Evolutionary conservation across 805 yeast genomes (phyloP), one percentile per base, ranked within the genome.

Genomic region (Wickerhamiella shivajii): DNA sequence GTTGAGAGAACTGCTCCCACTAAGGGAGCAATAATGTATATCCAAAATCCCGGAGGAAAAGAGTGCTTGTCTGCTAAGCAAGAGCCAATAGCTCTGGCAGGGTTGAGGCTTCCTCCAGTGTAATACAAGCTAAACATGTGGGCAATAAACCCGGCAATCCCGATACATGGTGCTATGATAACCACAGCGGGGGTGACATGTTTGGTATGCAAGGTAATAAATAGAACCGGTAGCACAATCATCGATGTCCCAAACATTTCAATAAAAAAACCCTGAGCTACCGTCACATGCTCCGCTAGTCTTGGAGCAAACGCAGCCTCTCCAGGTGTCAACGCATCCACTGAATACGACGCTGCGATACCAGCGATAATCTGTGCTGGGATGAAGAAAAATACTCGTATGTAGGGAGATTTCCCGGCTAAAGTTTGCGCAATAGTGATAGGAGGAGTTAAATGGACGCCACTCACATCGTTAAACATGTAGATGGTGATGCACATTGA

Each of bases 101-200:
- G 93, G 67, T 81, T 81, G 50, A 81, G 63, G 53, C 93, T 93
- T 23, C 93, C 92, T 53, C 93, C 93, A 31, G 93, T 78, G 63
- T 71, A 77, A 68, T 67, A 77, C 37, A 83, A 78, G 53, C 77
- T 69, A 46, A 79, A 66, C 64, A 81, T 69, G 56, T 83, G 93
- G 32, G 77, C 92, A 46, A 80, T 61, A 62, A 81, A 77, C 45
- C 81, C 64, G 18, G 93, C 69, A 36, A 81, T 56, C 55, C 94
- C 94, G 57, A 81, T 83, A 51, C 67, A 78, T 39, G 78, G 66
- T 37, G 93, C 92, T 33, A 93, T 92, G 59, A 76, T 65, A 53
- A 64, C 34, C 4, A 31, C 34, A 5, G 34, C 34, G 4, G 34
- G 74, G 28, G 85, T 77, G 35, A 78, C 76, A 77, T 71, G 43